phyloP scores from a whole-genome alignment of 202 grass and related monocot genomes.

The Digitaria exilis region DNA sequence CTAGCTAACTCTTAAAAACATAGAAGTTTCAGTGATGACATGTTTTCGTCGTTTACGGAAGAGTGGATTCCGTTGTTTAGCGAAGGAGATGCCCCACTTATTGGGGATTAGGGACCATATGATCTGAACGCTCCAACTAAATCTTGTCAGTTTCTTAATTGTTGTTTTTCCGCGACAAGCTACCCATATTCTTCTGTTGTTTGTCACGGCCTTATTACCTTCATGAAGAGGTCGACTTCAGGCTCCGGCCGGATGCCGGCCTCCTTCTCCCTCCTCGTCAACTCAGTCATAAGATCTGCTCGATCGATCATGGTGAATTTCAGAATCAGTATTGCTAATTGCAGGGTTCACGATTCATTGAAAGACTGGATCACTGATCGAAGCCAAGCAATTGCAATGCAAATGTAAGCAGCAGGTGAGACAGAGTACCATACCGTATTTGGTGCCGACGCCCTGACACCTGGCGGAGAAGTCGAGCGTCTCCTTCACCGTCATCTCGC shows the following conservation, averaged over 20 bases:
- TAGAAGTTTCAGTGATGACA: not conserved
- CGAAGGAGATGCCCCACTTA: not conserved
- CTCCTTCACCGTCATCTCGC: constrained; percentile 98
- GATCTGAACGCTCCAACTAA: constrained; percentile 14
- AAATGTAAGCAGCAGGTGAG: not conserved
- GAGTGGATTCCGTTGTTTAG: not conserved
- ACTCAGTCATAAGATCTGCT: constrained; percentile 87
- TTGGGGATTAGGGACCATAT: not conserved
- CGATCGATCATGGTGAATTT: not conserved
- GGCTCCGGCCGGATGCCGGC: constrained; percentile 86
- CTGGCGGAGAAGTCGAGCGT: constrained; percentile 95
- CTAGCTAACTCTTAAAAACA: not conserved
- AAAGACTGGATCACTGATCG: not conserved
- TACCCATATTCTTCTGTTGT: not conserved
- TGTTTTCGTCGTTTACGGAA: not conserved
- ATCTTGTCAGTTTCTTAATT: not conserved
- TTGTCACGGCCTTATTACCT: constrained; percentile 50
- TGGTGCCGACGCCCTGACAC: constrained; percentile 92
- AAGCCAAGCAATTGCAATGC: not conserved
- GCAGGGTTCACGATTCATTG: not conserved
- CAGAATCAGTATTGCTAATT: too few relatives aligned
- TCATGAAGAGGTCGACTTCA: constrained; percentile 99
- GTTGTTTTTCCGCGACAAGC: not conserved
- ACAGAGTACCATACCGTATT: constrained; percentile 55
- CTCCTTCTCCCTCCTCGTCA: constrained; percentile 80